Evolutionary conservation across 495 filamentous ascomycete genomes (phyloP).

Genomic region (Chaetomium cochliodes): DNA sequence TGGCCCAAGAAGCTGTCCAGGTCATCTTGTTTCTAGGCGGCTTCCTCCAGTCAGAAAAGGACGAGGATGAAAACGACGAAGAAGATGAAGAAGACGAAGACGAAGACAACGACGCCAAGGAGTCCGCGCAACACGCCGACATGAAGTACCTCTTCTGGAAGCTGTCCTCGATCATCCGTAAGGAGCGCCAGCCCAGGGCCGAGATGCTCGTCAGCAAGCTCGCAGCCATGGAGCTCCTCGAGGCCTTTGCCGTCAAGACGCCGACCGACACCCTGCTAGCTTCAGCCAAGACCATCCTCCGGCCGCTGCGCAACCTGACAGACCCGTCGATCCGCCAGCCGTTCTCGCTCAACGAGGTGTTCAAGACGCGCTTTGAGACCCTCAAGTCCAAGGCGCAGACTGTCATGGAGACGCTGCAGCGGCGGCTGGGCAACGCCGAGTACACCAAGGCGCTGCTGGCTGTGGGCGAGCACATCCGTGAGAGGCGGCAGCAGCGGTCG

Average conservation of each 20-base stretch:
- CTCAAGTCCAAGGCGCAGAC: constrained; percentile 69
- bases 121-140: constrained; percentile 40
- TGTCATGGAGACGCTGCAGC: constrained; percentile 71
- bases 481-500: constrained; percentile 67
- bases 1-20: constrained; percentile 69
- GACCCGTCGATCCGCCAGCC: constrained; percentile 71
- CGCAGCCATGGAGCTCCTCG: constrained; percentile 69
- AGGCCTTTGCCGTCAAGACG: constrained; percentile 58
- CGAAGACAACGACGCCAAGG: constrained; percentile 47
- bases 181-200: constrained; percentile 66
- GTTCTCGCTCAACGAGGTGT: constrained; percentile 62
- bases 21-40: constrained; percentile 71
- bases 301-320: constrained; percentile 79
- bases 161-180: constrained; percentile 72
- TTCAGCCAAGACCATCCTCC: constrained; percentile 64
- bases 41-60: constrained; percentile 33
- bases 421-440: constrained; percentile 75
- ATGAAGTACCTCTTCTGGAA: constrained; percentile 72
- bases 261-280: constrained; percentile 56
- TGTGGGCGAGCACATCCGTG: constrained; percentile 66
- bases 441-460: constrained; percentile 67
- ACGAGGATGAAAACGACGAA: constrained; percentile 27
- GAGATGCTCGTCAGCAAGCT: constrained; percentile 67
- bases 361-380: constrained; percentile 63
- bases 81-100: constrained; percentile 36